A percentile compares a stretch with the other conserved stretches of the same genome.
phyloP scores from a whole-genome alignment of 2,329 filamentous ascomycete genomes.

The Pseudocercospora musae region DNA sequence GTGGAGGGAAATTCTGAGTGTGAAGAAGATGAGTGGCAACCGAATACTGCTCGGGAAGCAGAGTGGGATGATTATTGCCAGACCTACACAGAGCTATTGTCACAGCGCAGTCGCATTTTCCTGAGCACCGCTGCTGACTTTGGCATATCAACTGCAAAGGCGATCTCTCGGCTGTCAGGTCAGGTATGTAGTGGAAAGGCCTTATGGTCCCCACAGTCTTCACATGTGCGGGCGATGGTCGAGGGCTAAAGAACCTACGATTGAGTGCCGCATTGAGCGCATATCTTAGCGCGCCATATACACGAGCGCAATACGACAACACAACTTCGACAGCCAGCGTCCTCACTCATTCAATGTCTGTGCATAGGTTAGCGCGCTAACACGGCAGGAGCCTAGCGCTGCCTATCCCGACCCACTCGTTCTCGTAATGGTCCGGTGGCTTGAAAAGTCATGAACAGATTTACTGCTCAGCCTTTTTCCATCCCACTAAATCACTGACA shows the following conservation, averaged over 20 bases:
- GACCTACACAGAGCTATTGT: no score
- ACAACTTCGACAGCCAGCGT: neutral
- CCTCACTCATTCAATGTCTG: neutral
- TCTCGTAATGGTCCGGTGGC: neutral
- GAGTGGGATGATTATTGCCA: no score
- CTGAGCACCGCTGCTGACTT: no score
- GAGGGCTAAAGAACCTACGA: no score
- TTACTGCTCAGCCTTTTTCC: neutral
- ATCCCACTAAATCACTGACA: neutral
- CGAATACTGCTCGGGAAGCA: no score
- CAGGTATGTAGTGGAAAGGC: neutral
- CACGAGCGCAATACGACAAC: no score
- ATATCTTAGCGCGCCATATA: neutral
- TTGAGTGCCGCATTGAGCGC: neutral
- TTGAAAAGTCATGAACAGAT: neutral
- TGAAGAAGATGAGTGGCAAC: no score
- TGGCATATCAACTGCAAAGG: neutral
- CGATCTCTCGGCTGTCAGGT: neutral
- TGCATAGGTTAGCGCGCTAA: neutral
- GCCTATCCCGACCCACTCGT: neutral
- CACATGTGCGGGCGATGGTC: no score
- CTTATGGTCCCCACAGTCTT: neutral
- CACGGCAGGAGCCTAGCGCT: neutral
- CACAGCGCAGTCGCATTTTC: no score
- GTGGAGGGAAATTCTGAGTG: no score